Conservation (phyloP, 192 early-diverging fungal species). For the Globomyces pollinis-pini region DNA sequence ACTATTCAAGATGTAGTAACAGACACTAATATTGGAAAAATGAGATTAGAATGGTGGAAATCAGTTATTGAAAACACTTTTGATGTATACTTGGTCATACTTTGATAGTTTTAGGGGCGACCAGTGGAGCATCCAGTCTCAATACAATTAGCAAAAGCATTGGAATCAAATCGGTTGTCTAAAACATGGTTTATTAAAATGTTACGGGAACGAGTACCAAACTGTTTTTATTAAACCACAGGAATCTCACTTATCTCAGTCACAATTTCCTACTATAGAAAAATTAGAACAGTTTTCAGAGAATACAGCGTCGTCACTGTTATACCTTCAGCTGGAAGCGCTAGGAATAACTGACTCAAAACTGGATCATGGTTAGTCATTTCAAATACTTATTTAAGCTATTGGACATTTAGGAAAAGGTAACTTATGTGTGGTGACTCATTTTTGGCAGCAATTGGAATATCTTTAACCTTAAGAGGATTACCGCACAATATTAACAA, state of each 20-base stretch:
- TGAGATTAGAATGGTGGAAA: slow-evolving; percentile 86
- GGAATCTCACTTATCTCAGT: slow-evolving; percentile 27
- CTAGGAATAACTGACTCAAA: slow-evolving; percentile 71
- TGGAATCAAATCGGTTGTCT: slow-evolving; percentile 51
- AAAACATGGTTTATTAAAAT: slow-evolving; percentile 75
- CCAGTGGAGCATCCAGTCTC: slow-evolving; percentile 59
- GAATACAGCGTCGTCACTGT: slow-evolving; percentile 73
- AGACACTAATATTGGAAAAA: slow-evolving; percentile 58
- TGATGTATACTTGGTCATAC: too few species aligned
- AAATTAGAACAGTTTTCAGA: slow-evolving; percentile 87
- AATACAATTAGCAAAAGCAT: slow-evolving; percentile 53
- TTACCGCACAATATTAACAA: slow-evolving; percentile 65
- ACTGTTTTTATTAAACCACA: too few species aligned
- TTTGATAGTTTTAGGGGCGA: too few species aligned
- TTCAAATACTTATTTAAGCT: too few species aligned
- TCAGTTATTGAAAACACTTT: slow-evolving; percentile 66
- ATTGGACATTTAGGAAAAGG: slow-evolving; percentile 86
- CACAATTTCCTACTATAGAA: slow-evolving; percentile 58
- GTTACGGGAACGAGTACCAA: slow-evolving; percentile 59
- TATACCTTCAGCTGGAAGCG: slow-evolving; percentile 85
- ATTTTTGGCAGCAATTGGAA: slow-evolving; percentile 81
- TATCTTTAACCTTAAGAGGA: slow-evolving; percentile 64
- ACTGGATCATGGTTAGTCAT: slow-evolving; percentile 88
- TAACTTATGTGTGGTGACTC: too few species aligned
- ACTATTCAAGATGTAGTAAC: slow-evolving; percentile 65